phyloP scores from a whole-genome alignment of 192 early-diverging fungal species.

The Rhizoclosmatium sp. region DNA sequence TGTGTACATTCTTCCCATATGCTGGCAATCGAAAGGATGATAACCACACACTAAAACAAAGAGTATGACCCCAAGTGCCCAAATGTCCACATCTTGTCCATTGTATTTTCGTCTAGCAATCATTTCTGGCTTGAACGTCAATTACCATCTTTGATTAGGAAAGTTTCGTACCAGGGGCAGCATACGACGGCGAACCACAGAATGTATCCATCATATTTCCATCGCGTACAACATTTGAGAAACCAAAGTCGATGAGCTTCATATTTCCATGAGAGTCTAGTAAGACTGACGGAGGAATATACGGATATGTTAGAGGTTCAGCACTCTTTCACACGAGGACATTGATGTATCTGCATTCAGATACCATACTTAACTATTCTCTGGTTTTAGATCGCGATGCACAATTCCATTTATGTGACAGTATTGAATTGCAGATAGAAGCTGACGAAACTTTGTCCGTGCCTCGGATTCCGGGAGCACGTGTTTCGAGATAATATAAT shows the following conservation, averaged over 20 bases:
- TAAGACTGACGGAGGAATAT: slow-evolving; percentile 40
- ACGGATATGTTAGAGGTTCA: not conserved
- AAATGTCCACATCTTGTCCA: slow-evolving; percentile 92
- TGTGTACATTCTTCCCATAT: slow-evolving; percentile 64
- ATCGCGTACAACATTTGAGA: slow-evolving; percentile 45
- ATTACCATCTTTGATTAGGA: slow-evolving; percentile 15
- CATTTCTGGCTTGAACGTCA: slow-evolving; percentile 67
- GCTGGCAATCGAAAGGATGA: slow-evolving; percentile 91
- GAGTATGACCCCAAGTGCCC: slow-evolving; percentile 91
- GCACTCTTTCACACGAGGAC: slow-evolving; percentile 1
- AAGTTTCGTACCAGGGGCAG: slow-evolving; percentile 48
- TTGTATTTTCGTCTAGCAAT: slow-evolving; percentile 71
- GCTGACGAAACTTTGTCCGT: slow-evolving; percentile 50
- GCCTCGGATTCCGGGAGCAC: slow-evolving; percentile 50
- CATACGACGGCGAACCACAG: slow-evolving; percentile 55
- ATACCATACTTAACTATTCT: slow-evolving; percentile 42
- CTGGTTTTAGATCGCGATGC: slow-evolving; percentile 60
- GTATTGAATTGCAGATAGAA: slow-evolving; percentile 53
- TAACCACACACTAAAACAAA: slow-evolving; percentile 90
- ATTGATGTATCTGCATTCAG: not conserved
- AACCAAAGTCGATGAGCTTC: slow-evolving; percentile 62
- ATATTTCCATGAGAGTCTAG: slow-evolving; percentile 48
- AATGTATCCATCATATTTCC: slow-evolving; percentile 52
- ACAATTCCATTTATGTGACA: slow-evolving; percentile 55
- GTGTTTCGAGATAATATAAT: slow-evolving; percentile 75